phyloP scores from a whole-genome alignment of 2,329 filamentous ascomycete genomes.

The Trichothecium roseum region DNA sequence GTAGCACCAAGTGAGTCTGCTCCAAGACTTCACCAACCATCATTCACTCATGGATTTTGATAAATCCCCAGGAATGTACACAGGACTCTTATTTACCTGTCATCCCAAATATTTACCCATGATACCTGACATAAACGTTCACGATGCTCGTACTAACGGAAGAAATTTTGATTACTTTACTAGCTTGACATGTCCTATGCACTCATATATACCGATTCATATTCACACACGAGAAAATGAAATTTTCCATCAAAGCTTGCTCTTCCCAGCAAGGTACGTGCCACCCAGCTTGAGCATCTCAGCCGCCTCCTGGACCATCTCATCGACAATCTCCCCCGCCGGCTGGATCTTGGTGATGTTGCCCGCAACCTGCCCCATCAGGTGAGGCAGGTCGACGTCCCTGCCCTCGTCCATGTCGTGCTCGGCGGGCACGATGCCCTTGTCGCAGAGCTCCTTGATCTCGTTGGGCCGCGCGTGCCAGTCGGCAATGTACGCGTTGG shows the following conservation, averaged over 20 bases:
- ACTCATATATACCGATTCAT: too few relatives aligned
- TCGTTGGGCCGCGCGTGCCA: conserved; percentile 73
- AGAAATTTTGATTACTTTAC: too few relatives aligned
- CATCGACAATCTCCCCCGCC: conserved; percentile 72
- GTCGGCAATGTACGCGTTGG: conserved; percentile 71
- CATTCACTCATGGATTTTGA: too few relatives aligned
- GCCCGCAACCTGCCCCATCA: conserved; percentile 92
- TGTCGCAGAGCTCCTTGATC: conserved; percentile 64
- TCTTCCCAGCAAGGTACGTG: conserved; percentile 42
- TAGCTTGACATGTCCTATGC: too few relatives aligned
- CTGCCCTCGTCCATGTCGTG: conserved; percentile 74
- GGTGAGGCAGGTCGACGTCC: conserved; percentile 74
- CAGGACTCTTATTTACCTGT: too few relatives aligned
- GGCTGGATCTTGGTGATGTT: conserved; percentile 69
- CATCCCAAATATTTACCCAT: too few relatives aligned
- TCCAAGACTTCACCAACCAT: too few relatives aligned
- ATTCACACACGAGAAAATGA: too few relatives aligned
- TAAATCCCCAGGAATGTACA: too few relatives aligned
- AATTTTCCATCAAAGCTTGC: conserved; percentile 28
- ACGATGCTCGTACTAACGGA: too few relatives aligned
- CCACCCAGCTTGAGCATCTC: conserved; percentile 53
- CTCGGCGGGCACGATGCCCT: conserved; percentile 71
- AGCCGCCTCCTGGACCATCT: conserved; percentile 75
- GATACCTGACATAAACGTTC: too few relatives aligned
- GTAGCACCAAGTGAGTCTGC: too few relatives aligned